These are phyloP conservation scores for Bassia scoparia DNA, from an alignment of 148 eudicot species.

Conservation along the genomic window DNA sequence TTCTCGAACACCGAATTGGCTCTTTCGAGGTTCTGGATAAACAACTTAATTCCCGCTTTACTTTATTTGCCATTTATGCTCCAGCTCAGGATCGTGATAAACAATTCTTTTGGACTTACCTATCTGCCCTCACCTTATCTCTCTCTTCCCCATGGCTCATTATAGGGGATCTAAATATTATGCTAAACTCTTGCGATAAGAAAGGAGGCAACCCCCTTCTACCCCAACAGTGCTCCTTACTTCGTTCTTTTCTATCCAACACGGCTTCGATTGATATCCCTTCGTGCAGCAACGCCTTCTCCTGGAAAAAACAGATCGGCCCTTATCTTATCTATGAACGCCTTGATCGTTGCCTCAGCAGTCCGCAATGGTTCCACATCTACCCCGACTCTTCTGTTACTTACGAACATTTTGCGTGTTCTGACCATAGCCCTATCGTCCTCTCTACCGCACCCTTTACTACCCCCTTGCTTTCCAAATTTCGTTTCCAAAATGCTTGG, in stretches of 20 bases:
- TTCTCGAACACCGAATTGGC: neutral
- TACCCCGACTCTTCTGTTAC: neutral
- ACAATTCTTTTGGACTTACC: neutral
- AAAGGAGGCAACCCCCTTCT: too few species aligned
- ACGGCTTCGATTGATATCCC: neutral
- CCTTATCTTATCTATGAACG: neutral
- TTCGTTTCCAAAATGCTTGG: too few species aligned
- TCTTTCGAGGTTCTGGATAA: too few species aligned
- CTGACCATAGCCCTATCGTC: neutral
- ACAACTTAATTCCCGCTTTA: too few species aligned
- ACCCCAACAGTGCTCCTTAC: too few species aligned
- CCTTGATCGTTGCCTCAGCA: neutral
- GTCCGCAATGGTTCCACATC: neutral
- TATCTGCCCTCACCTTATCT: neutral
- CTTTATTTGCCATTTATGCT: neutral
- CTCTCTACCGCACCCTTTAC: neutral
- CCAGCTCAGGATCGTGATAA: neutral
- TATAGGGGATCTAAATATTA: too few species aligned
- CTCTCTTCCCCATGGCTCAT: neutral
- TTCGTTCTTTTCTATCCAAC: too few species aligned
- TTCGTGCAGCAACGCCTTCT: neutral
- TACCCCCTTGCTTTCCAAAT: neutral
- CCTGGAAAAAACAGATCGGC: neutral
- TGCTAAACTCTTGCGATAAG: too few species aligned
- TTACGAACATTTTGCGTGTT: neutral